Evolutionary conservation across 208 protist species (phyloP).

Genomic region (Crithidia sp.): DNA sequence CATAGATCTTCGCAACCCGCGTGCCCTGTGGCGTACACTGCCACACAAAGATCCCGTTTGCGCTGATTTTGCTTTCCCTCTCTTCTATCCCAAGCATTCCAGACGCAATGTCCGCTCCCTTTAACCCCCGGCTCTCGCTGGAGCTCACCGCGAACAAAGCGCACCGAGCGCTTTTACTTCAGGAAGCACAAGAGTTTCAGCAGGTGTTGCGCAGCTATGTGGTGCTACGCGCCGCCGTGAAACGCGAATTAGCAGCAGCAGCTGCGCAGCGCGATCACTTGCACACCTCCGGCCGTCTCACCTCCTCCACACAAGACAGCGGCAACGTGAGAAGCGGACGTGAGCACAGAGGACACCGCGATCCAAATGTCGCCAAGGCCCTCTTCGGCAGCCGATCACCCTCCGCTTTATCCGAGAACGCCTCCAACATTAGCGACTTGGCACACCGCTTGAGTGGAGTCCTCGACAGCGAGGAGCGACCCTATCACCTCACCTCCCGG

Average conservation of each 20-base stretch:
- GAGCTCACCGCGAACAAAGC: background rate
- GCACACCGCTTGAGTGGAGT: background rate
- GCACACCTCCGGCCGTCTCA: background rate
- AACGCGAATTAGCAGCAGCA: background rate
- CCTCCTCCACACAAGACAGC: background rate
- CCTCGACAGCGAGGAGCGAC: background rate
- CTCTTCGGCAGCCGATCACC: background rate
- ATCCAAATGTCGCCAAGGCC: background rate
- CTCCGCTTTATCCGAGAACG: background rate
- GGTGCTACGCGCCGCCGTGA: background rate
- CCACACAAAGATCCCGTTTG: no score
- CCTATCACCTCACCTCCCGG: no score
- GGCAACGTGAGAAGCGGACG: background rate
- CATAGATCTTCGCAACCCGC: no score
- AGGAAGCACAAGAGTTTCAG: slow-evolving; percentile 10
- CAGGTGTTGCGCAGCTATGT: background rate
- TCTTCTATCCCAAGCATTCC: no score
- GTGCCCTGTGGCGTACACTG: no score
- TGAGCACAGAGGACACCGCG: no score
- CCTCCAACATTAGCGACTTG: background rate
- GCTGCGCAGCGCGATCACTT: background rate
- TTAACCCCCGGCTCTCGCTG: slow-evolving; percentile 1
- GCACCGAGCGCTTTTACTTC: background rate
- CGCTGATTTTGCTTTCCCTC: no score
- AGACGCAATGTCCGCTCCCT: background rate